A percentile compares a stretch with the other conserved stretches of the same genome.
Evolutionary conservation across 176 grass and related monocot genomes (phyloP).

Genomic region (Phoenix dactylifera): DNA sequence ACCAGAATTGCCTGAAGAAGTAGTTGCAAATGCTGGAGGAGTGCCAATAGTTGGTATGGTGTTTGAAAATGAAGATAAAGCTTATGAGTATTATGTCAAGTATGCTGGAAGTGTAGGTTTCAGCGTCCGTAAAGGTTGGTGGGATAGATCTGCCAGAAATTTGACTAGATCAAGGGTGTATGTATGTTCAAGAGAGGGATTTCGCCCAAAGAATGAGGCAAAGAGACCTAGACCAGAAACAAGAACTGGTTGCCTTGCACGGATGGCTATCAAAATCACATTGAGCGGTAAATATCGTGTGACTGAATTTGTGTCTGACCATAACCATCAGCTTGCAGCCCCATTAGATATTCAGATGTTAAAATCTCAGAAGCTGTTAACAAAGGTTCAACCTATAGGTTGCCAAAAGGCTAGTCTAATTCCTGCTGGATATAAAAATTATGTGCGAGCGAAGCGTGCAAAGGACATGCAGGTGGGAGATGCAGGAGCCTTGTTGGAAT

Average conservation of each 20-base stretch:
- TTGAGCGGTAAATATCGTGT: conserved; percentile 64
- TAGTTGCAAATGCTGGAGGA: conserved; percentile 63
- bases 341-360: conserved; percentile 89
- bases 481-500: conserved; percentile 51
- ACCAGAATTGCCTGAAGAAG: conserved; percentile 50
- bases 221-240: conserved; percentile 59
- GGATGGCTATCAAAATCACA: conserved; percentile 53
- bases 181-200: conserved; percentile 83
- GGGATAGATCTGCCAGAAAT: conserved; percentile 77
- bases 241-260: conserved; percentile 66
- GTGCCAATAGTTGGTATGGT: conserved; percentile 81
- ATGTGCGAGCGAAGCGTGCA: conserved; percentile 47
- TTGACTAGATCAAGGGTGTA: conserved; percentile 57
- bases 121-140: conserved; percentile 76
- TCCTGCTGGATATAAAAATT: conserved; percentile 71
- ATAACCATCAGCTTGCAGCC: conserved; percentile 85
- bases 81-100: conserved; percentile 73
- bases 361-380: conserved; percentile 45
- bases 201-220: conserved; percentile 65
- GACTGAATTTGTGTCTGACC: conserved; percentile 68
- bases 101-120: conserved; percentile 83
- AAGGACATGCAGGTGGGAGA: conserved; percentile 48
- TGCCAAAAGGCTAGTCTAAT: conserved; percentile 41
- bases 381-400: conserved; percentile 43
- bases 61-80: conserved; percentile 80